Evolutionary conservation across 352 stramenopile genomes (phyloP), one percentile per base, ranked within the genome.

Genomic region (Aphanomyces stellatus): DNA sequence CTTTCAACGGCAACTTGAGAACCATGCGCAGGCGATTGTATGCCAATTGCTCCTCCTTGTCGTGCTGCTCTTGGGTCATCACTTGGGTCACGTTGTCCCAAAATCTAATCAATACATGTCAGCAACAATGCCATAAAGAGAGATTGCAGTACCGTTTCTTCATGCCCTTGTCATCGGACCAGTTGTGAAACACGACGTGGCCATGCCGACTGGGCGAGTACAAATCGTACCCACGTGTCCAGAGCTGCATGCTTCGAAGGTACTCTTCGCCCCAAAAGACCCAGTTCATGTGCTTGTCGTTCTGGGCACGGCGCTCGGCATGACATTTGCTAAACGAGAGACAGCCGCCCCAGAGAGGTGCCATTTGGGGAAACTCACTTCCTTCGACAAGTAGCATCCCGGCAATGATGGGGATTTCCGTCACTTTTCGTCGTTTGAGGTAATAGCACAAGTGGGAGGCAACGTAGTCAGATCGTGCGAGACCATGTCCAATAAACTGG

Each of bases 201-300:
- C 60, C 42, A 19, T 67, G 40, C 22, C 27, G 22, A 11, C 22
- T 42, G 3, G 83, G 83, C 33, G 79, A 91, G 72, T 96, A 97
- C 17, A 96, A 77, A 71, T 97, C 89, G 70, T 97, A 97, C 35
- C 89, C 89, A 66, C 88, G 68, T 3, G 86, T 92, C 70, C 79
- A 95, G 53, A 91, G 84, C 24, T 60, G 42, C 41, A 67, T 51
- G 31, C 25, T 37, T 31, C 86, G 69, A 40, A 79, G 80, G 61
- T 90, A 92, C 71, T 96, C 88, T 69, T 96, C 88, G 28, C 87
- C 88, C 69, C 91, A 85, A 74, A 95, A 96, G 27, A 96, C 79
- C 65, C 81, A 73, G 19, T 74, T 68, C n/a, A 89, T 74, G 67
- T 94, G 76, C 15, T 82, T 82, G 75, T 96, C 89, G 40, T 91